Evolutionary conservation across 129 eudicot species (phyloP), one percentile per base, ranked within the genome.

Genomic region (Helianthus tuberosus): DNA sequence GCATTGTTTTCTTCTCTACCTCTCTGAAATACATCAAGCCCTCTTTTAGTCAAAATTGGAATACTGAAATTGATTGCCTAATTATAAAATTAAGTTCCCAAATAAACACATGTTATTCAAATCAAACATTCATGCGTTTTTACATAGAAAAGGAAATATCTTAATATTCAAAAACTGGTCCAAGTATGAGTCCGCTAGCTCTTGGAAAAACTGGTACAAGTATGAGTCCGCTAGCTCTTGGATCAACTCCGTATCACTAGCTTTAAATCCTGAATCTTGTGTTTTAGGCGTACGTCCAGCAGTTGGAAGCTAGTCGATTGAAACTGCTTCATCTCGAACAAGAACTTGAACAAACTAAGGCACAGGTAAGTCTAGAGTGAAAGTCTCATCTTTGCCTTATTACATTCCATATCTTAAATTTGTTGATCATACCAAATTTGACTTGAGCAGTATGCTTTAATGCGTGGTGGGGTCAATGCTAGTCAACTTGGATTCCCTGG

Each of bases 211-310:
- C 10, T 43, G 47, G 47, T 43, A 11, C 47, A 43, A 43, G 47
- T 43, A 43, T 43, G 47, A 43, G 47, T 43, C 47, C 10, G 47
- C 47, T 5, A 5, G 46, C 46, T 41, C 9, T 41, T 41, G 10
- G 11, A 43, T 43, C 47, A 43, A 43, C 47, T 43, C 47, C 47
- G 11, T 43, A 43, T 43, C 8, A 62, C 65, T 61, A 59, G 55
- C 74, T 55, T 17, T 35, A 69, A 71, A 65, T 66, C 20, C 41
- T 38, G 51, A 47, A 63, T 29, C 57, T 16, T 73, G 75, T 62
- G 71, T 62, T 68, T 41, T 78, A 95, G 99, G 99, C 99, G 58
- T 91, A 95, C 82, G 94, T 95, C 75, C 96, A 89, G 89, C 99
- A 95, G 68, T 71, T 95, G 74, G 99, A 95, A 82, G 83, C 72